Evolutionary conservation across 2,329 filamentous ascomycete genomes (phyloP), one percentile per base, ranked within the genome.

Genomic region (Botrytis galanthina): DNA sequence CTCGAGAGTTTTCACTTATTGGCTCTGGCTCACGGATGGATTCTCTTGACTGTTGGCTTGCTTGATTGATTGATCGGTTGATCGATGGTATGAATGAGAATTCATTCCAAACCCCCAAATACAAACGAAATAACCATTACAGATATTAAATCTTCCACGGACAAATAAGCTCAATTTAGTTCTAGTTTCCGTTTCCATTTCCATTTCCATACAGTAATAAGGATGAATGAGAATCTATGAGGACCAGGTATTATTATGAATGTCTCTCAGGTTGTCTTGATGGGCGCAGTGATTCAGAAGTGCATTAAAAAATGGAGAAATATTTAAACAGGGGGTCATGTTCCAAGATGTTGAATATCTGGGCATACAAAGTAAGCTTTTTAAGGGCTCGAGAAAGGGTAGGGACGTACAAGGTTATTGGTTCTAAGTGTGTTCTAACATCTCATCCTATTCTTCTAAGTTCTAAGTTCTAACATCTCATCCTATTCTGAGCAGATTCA

Each of bases 241-340:
- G 29, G 9, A 66, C 48, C 14, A n/a, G 48, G 48, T 46, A 29
- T 35, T 35, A 18, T 66, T 48, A 48, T 66, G 63, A 66, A 48
- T 32, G 29, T 66, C 63, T 48, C 42, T 66, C 22, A n/a, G 12
- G 8, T 48, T 35, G 14, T 29, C 26, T 42, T 29, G 39, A 32
- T 37, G 32, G 20, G n/a, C 26, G 26, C 22, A 32, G 44, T 67
- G 29, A 67, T 67, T 67, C 63, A 67, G 44, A 67, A 67, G 46
- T 51, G 63, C 63, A 29, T 37, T 51, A 51, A 51, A 66, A 66
- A 67, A 67, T 67, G 44, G 63, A n/a, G 63, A 67, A 39, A 37
- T 37, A 14, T 16, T 63, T 44, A 26, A 35, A 37, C 63, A 51
- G 63, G 63, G 63, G 44, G 26, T 26, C 26, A 37, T 16, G 37